Percentiles rank a stretch among this genome's conserved stretches.
These are phyloP conservation scores for Zanthoxylum bungeanum DNA, from an alignment of 345 rosid species.

Conservation along the genomic window DNA sequence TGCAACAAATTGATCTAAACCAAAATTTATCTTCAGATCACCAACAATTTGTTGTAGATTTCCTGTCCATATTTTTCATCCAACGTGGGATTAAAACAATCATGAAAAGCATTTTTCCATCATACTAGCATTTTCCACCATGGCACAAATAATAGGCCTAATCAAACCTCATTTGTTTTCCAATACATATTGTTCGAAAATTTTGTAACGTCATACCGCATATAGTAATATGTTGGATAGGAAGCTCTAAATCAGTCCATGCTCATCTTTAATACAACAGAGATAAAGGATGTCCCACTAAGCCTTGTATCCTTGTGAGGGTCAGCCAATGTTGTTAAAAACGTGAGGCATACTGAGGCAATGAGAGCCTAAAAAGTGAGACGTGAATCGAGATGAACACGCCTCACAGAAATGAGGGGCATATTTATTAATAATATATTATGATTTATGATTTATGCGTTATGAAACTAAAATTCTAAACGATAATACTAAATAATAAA, in stretches of 20 bases:
- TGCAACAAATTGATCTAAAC: not conserved
- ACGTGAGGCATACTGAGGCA: too few species aligned
- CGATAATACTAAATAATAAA: too few species aligned
- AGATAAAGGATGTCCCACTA: not conserved
- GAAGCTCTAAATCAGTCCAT: too few species aligned
- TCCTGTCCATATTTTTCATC: not conserved
- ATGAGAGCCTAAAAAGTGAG: too few species aligned
- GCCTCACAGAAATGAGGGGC: too few species aligned
- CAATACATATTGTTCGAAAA: not conserved
- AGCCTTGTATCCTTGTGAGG: not conserved
- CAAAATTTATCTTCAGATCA: not conserved
- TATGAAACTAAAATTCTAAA: too few species aligned
- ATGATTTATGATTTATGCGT: too few species aligned
- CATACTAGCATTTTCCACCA: not conserved
- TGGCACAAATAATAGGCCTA: not conserved
- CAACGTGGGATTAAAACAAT: not conserved
- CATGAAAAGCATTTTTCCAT: not conserved
- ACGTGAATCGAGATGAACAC: too few species aligned
- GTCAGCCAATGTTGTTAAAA: too few species aligned
- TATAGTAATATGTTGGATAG: too few species aligned
- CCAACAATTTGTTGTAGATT: not conserved
- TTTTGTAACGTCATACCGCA: too few species aligned
- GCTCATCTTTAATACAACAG: not conserved
- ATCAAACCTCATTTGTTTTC: not conserved
- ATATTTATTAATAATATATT: too few species aligned